Evolutionary conservation across 352 stramenopile genomes (phyloP).

Genomic region (Pythium apleroticum): DNA sequence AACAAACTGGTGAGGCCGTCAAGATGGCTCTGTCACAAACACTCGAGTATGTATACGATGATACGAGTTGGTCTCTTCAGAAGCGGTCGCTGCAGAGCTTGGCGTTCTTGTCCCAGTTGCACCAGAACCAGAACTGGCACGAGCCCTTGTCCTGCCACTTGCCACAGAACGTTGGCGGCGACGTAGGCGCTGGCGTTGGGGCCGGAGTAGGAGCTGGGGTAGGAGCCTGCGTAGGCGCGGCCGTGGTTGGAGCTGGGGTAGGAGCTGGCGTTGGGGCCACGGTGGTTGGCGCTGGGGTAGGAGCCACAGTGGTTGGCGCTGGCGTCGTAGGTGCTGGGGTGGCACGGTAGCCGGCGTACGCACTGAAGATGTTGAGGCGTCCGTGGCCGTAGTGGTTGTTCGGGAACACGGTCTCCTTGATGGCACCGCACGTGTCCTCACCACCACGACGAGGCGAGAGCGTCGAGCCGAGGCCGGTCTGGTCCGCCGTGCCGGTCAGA

Average conservation of each 20-base stretch:
- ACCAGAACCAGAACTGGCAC: constrained; percentile 22
- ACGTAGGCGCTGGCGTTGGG: too few species aligned
- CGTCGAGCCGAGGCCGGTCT: neutral
- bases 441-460: constrained; percentile 5
- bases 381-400: constrained; percentile 35
- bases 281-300: neutral
- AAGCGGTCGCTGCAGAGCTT: neutral
- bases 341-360: neutral
- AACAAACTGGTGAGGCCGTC: too few species aligned
- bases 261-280: neutral
- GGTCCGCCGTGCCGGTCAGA: constrained; percentile 4
- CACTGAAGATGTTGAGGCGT: constrained; percentile 22
- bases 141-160: constrained; percentile 8
- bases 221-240: neutral
- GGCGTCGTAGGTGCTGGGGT: constrained; percentile 1
- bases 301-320: neutral
- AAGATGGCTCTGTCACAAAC: too few species aligned
- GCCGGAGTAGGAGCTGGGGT: too few species aligned
- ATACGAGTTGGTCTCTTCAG: too few species aligned
- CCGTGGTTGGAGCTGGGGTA: neutral
- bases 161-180: neutral
- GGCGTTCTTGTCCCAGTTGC: constrained; percentile 20
- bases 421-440: neutral
- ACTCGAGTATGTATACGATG: too few species aligned
- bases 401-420: constrained; percentile 12